phyloP scores from a whole-genome alignment of 2,329 filamentous ascomycete species.

The Phaeophleospora eucalypticola region DNA sequence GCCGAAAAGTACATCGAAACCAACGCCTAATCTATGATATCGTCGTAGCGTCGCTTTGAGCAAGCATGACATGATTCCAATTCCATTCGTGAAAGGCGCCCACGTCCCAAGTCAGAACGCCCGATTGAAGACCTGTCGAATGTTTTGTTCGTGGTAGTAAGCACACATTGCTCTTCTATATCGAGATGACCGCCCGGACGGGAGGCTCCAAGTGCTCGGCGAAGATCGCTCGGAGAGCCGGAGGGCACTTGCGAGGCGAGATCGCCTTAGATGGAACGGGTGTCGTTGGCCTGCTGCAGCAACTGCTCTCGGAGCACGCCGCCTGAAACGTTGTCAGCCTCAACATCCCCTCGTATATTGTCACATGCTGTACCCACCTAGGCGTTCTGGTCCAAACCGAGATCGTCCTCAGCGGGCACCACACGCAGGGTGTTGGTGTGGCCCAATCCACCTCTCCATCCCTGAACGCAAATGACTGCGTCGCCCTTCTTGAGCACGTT shows the following conservation, averaged over 20 bases:
- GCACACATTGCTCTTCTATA: no score
- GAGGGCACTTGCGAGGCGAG: not conserved
- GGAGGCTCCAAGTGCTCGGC: not conserved
- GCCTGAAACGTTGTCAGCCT: not conserved
- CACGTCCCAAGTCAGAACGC: no score
- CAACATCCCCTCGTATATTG: not conserved
- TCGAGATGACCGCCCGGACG: not conserved
- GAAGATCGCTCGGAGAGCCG: not conserved
- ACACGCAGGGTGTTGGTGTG: constrained; percentile 75
- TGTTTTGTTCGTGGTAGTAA: no score
- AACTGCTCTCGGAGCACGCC: not conserved
- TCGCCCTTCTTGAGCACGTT: constrained; percentile 69
- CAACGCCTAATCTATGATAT: no score
- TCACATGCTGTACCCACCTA: constrained; percentile 30
- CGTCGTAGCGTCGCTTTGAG: no score
- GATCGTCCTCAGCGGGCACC: constrained; percentile 48
- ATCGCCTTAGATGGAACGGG: not conserved
- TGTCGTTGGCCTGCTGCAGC: not conserved
- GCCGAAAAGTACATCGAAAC: no score
- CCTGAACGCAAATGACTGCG: constrained; percentile 77
- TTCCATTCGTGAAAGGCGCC: no score
- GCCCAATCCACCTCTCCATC: constrained; percentile 87
- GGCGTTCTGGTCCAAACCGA: constrained; percentile 47
- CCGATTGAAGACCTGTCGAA: no score
- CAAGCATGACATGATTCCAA: no score